Evolutionary conservation across 2,329 filamentous ascomycete species (phyloP), one percentile per base, ranked within the genome.

Genomic region (Fusarium sp.): DNA sequence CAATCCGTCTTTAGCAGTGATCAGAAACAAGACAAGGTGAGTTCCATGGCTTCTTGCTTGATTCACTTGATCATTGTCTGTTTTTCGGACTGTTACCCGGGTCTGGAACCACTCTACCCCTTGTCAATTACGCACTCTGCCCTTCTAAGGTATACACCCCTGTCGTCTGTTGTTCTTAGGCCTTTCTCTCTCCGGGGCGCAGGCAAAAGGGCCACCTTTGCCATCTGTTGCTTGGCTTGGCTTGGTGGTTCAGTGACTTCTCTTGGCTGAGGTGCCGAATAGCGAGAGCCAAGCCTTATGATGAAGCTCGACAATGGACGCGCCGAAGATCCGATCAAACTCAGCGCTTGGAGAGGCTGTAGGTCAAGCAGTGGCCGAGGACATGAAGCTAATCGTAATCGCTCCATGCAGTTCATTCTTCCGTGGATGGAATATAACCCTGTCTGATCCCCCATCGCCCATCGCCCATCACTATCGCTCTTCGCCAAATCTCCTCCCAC

Each of bases 291-390:
- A 71, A 71, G 68, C 68, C 68, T 54, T 55, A 53, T 38, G 29
- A 18, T 48, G 47, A 31, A 37, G 29, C 63, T 70, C 44, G 50
- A 67, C 54, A 50, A 47, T 60, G 37, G 44, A 56, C 26, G 60
- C 70, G 70, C 71, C 72, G 72, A 73, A 69, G 63, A 74, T 63
- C 70, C 60, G 66, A 73, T 67, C 68, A 70, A 66, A 66, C 61
- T 52, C 60, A 65, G 55, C 66, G 60, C 37, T 60, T 49, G 37
- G 41, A 52, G 57, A 38, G 57, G 57, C 48, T 52, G 57, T 41
- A 63, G 31, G 69, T 69, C 69, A 74, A 72, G 69, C 60, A 48
- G 48, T 57, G 57, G 49, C 62, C 59, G 57, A 48, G 21, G 43
- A 33, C 37, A 26, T 26, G 31, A 56, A 56, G 53, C 60, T 71